A percentile compares a stretch with the other conserved stretches of the same genome.
These are phyloP conservation scores for Zygotorulaspora chibaensis DNA, from an alignment of 805 yeast genomes.

Conservation along the genomic window DNA sequence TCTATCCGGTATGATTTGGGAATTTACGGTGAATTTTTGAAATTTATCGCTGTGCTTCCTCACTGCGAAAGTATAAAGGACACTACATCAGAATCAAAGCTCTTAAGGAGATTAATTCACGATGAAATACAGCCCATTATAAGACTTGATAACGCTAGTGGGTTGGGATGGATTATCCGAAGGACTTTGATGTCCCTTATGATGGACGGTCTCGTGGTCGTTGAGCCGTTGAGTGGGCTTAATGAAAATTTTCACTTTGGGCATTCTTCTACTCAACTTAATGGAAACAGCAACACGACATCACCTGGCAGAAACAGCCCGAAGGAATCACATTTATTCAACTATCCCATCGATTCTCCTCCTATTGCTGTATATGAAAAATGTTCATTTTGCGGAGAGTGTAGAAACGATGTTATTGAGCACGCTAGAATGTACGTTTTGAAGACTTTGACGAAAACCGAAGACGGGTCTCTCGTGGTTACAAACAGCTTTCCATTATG, in stretches of 20 bases:
- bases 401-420: conserved; percentile 61
- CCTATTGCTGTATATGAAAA: conserved; percentile 74
- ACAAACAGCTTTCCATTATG: conserved; percentile 62
- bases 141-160: conserved; percentile 59
- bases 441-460: conserved; percentile 41
- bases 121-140: conserved; percentile 81
- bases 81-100: conserved; percentile 44
- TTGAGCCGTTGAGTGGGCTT: conserved; percentile 82
- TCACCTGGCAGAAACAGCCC: conserved; percentile 1
- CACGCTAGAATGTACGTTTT: conserved; percentile 75
- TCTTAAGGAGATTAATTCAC: conserved; percentile 57
- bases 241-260: conserved; percentile 64
- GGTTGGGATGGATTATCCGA: conserved; percentile 57
- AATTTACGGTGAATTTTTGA: conserved; percentile 37
- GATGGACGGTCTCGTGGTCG: conserved; percentile 72
- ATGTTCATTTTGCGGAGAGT: conserved; percentile 84
- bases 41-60: conserved; percentile 37
- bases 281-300: not conserved
- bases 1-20: conserved; percentile 42
- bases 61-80: conserved; percentile 36
- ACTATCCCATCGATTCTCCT: conserved; percentile 45
- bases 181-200: conserved; percentile 60
- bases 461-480: conserved; percentile 28
- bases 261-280: conserved; percentile 11
- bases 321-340: conserved; percentile 38